Evolutionary conservation across 1,284 basidiomycete species (phyloP).

Genomic region (Tilletia setariae): DNA sequence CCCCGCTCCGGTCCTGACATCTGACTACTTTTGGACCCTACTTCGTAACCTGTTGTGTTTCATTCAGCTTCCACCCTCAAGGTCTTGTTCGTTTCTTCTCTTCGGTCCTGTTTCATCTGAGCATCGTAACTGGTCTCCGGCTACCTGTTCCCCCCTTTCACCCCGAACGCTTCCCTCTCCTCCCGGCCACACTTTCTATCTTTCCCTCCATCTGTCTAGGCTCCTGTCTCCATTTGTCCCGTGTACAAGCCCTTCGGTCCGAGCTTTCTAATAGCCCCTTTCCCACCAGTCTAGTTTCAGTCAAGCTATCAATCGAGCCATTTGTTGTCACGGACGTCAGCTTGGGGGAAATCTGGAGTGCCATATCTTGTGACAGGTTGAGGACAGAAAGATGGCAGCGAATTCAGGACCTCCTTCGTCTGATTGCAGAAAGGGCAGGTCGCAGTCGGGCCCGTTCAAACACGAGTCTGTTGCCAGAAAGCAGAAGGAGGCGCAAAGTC

Average conservation of each 20-base stretch:
- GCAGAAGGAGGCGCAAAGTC: background rate
- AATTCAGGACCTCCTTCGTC: too few relatives aligned
- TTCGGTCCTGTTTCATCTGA: background rate
- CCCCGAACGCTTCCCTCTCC: background rate
- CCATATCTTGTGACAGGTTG: too few relatives aligned
- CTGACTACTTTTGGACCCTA: background rate
- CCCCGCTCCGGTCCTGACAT: background rate
- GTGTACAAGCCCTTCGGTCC: too few relatives aligned
- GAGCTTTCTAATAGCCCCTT: too few relatives aligned
- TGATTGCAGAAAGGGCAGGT: too few relatives aligned
- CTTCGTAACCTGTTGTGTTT: background rate
- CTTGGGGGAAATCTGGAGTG: too few relatives aligned
- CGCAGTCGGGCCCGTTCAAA: background rate
- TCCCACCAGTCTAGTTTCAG: too few relatives aligned
- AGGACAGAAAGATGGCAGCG: too few relatives aligned
- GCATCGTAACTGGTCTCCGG: background rate
- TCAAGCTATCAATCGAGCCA: too few relatives aligned
- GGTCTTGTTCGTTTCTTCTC: background rate
- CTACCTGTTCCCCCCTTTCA: background rate
- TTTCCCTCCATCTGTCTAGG: background rate
- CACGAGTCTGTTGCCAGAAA: background rate
- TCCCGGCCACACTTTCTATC: background rate
- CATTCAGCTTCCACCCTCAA: background rate
- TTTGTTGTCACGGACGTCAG: too few relatives aligned
- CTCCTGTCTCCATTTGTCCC: background rate